These are phyloP conservation scores for Tillandsia fasciculata DNA, from an alignment of 176 grass and related monocot species.

Conservation along the genomic window DNA sequence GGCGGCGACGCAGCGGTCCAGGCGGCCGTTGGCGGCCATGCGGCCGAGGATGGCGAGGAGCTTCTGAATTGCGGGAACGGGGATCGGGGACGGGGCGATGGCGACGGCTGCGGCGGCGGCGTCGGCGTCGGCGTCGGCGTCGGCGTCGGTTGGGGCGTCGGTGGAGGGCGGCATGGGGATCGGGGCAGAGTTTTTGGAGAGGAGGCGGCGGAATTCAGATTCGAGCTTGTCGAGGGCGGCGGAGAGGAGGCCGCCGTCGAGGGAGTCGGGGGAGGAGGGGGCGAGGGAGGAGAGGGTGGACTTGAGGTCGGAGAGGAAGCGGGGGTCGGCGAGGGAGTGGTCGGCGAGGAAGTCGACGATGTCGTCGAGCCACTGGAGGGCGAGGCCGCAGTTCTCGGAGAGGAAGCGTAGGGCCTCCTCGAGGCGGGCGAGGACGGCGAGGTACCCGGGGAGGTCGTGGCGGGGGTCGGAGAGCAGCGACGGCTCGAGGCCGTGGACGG, in stretches of 20 bases:
- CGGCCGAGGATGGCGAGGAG: conserved; percentile 54
- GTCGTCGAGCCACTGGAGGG: conserved; percentile 73
- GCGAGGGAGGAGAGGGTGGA: conserved; percentile 36
- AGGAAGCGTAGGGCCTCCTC: conserved; percentile 76
- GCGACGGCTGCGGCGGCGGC: conserved; percentile 1
- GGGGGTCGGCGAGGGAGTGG: conserved; percentile 58
- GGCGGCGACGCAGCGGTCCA: conserved; percentile 17
- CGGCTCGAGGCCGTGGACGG: conserved; percentile 75
- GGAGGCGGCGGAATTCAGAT: conserved; percentile 51
- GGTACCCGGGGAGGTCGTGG: conserved; percentile 40
- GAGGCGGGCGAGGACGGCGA: conserved; percentile 56
- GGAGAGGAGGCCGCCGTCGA: conserved; percentile 43
- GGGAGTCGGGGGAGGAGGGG: conserved; percentile 3
- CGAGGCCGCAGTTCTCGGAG: conserved; percentile 62
- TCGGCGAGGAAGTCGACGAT: conserved; percentile 90
- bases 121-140: not conserved
- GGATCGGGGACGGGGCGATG: conserved; percentile 28
- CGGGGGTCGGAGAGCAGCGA: conserved; percentile 43
- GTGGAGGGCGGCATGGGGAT: conserved; percentile 27
- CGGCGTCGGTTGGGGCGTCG: not conserved
- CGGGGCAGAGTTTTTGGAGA: conserved; percentile 41
- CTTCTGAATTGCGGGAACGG: conserved; percentile 38
- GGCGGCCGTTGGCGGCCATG: conserved; percentile 19
- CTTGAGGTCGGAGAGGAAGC: conserved; percentile 56
- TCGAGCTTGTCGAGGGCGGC: conserved; percentile 65